These are phyloP conservation scores for Floccularia luteovirens DNA, from an alignment of 768 basidiomycete genomes.

Conservation along the genomic window DNA sequence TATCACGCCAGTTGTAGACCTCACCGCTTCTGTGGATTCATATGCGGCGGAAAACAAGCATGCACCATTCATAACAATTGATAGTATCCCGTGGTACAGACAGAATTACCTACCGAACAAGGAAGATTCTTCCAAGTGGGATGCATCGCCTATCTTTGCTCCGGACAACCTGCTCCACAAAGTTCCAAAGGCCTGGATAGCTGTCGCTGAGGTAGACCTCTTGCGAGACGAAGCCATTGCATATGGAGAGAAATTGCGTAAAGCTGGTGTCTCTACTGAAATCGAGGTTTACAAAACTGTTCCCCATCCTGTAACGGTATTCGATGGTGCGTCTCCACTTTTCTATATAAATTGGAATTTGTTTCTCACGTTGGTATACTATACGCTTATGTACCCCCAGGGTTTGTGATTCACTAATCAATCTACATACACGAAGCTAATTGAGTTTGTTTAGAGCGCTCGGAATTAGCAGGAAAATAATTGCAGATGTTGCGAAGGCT, in stretches of 20 bases:
- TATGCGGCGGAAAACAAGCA: slow-evolving; percentile 52
- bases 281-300: slow-evolving; percentile 51
- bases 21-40: slow-evolving; percentile 43
- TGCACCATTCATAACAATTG: slow-evolving; percentile 52
- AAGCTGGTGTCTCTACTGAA: slow-evolving; percentile 45
- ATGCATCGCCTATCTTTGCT: slow-evolving; percentile 66
- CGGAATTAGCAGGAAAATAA: slow-evolving; percentile 21
- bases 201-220: slow-evolving; percentile 59
- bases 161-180: slow-evolving; percentile 43
- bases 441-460: slow-evolving; percentile 3
- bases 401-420: slow-evolving; percentile 14
- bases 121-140: slow-evolving; percentile 56
- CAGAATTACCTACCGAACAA: slow-evolving; percentile 59
- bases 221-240: slow-evolving; percentile 57
- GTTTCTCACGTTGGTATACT: background rate
- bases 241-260: slow-evolving; percentile 50
- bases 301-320: slow-evolving; percentile 68
- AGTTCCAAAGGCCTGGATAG: slow-evolving; percentile 54
- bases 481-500: slow-evolving; percentile 22
- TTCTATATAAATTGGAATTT: background rate
- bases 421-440: background rate
- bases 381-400: slow-evolving; percentile 8
- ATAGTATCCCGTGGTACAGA: slow-evolving; percentile 70
- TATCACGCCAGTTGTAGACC: slow-evolving; percentile 67
- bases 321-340: slow-evolving; percentile 49